phyloP scores from a whole-genome alignment of 768 basidiomycete genomes.

The Boletus vermiculosoides region DNA sequence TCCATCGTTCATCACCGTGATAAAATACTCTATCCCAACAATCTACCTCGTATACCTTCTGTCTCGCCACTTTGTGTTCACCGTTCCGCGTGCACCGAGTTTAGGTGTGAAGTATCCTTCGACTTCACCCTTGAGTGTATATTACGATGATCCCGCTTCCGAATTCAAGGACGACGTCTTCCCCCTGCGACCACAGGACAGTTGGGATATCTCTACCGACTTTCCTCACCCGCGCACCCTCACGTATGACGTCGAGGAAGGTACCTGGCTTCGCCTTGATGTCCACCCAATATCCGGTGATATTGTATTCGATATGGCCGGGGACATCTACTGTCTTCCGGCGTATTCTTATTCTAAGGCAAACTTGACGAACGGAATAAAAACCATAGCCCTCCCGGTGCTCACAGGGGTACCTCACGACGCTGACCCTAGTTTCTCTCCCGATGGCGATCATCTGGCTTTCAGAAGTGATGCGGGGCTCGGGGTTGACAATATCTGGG shows the following conservation, averaged over 20 bases:
- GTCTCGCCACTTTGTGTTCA: conserved; percentile 8
- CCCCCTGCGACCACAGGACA: conserved; percentile 53
- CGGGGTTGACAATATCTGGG: conserved; percentile 76
- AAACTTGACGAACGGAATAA: conserved; percentile 22
- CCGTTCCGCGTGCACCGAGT: background rate
- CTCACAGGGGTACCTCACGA: conserved; percentile 67
- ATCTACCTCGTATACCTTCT: conserved; percentile 22
- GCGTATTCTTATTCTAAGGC: conserved; percentile 37
- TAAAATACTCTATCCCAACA: conserved; percentile 21
- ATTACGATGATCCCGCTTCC: conserved; percentile 36
- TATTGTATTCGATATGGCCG: conserved; percentile 72
- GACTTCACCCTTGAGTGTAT: conserved; percentile 2
- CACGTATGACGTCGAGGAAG: conserved; percentile 67
- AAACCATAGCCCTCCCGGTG: conserved; percentile 54
- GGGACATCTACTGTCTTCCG: conserved; percentile 72
- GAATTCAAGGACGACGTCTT: conserved; percentile 55
- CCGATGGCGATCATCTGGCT: conserved; percentile 58
- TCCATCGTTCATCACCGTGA: conserved; percentile 6
- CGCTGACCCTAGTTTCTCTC: conserved; percentile 72
- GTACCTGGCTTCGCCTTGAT: conserved; percentile 74
- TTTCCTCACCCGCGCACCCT: conserved; percentile 65
- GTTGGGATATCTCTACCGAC: conserved; percentile 78
- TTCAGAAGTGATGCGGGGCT: conserved; percentile 73
- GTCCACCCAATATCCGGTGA: conserved; percentile 70
- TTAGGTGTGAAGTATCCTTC: conserved; percentile 1